phyloP scores from a whole-genome alignment of 495 filamentous ascomycete genomes.

The Chaetomium fimeti region DNA sequence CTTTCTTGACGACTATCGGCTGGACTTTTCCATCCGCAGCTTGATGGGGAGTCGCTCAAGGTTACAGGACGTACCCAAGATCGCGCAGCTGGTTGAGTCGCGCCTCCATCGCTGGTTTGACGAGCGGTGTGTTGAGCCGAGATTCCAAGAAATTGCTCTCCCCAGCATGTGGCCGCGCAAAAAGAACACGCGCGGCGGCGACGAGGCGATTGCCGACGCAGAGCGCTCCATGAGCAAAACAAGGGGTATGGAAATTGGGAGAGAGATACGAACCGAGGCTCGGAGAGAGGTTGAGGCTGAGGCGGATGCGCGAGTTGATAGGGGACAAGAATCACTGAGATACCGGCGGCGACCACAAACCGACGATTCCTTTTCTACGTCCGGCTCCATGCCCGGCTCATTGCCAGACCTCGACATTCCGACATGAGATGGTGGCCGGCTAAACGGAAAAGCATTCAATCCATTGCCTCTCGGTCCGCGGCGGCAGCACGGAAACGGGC shows the following conservation, averaged over 20 bases:
- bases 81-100: constrained; percentile 89
- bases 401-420: constrained; percentile 31
- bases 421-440: constrained; percentile 17
- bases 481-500: background rate
- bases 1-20: constrained; percentile 91
- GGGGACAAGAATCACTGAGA: constrained; percentile 40
- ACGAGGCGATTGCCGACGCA: constrained; percentile 43
- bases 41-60: constrained; percentile 87
- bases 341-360: constrained; percentile 37
- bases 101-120: constrained; percentile 96
- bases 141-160: constrained; percentile 91
- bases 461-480: background rate
- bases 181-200: constrained; percentile 70
- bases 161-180: constrained; percentile 94
- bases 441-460: background rate
- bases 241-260: constrained; percentile 51
- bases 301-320: constrained; percentile 37
- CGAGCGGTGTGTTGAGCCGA: constrained; percentile 89
- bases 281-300: constrained; percentile 48
- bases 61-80: constrained; percentile 94
- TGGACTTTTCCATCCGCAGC: constrained; percentile 87
- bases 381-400: constrained; percentile 37
- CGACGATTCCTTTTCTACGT: constrained; percentile 39
- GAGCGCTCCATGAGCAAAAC: constrained; percentile 47
- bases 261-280: constrained; percentile 48